Evolutionary conservation across 2,329 filamentous ascomycete species (phyloP), one percentile per base, ranked within the genome.

Genomic region (Penicillium olsonii): DNA sequence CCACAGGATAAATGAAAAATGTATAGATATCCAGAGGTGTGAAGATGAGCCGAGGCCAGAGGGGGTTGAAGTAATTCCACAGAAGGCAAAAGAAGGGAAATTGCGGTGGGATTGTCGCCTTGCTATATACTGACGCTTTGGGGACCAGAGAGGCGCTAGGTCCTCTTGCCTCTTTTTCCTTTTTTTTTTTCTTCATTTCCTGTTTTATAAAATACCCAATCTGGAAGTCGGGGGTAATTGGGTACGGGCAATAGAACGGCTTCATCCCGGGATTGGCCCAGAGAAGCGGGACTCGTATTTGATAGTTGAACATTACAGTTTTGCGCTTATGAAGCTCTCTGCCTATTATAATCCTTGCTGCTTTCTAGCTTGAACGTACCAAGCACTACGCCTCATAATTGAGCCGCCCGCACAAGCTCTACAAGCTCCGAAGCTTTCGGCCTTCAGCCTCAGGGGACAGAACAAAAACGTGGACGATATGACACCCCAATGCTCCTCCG

Each of bases 81-180:
- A 24, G 29, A n/a, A 6, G 14, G 29, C 12, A 7, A 31, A 31
- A 47, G 29, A 44, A 50, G 35, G 27, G 26, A 40, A 35, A 37
- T 37, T 38, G 26, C 2, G 15, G 42, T 29, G 48, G 49, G 56
- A 41, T 47, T 37, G 1, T 20, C 29, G 41, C 46, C 31, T 24
- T 31, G 39, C 53, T 59, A 54, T 59, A 60, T 60, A 59, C 20
- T 42, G 38, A 22, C 29, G 33, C 27, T 39, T 7, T 31, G 29
- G 12, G n/a, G 5, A 24, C 22, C 19, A 24, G 35, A 2, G 27
- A 34, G 17, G 14, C 22, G 10, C 24, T 10, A 24, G 18, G 20
- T 20, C 22, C 40, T 38, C 22, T 43, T 38, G 33, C 18, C n/a
- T 26, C 31, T 8, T 24, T 8, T 24, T 24, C 8, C 8, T 24